A percentile compares a stretch with the other conserved stretches of the same genome.
Conservation (phyloP, 1,139 yeast species). For the Pichia sp. region DNA sequence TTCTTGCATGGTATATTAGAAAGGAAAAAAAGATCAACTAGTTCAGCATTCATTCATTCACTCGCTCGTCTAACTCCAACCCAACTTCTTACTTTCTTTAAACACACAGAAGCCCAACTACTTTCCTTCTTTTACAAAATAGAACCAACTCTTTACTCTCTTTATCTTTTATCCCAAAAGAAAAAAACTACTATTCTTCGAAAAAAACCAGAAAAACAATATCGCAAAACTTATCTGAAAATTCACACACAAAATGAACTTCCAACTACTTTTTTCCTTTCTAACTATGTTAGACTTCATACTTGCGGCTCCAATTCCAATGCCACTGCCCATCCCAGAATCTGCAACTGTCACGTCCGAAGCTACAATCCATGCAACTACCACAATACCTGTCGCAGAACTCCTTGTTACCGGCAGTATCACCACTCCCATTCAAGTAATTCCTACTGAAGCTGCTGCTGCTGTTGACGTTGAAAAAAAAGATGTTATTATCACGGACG, state of each 20-base stretch:
- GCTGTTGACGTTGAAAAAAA: constrained; percentile 34
- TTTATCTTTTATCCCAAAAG: neutral
- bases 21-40: neutral
- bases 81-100: constrained; percentile 4
- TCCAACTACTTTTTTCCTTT: constrained; percentile 10
- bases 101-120: constrained; percentile 7
- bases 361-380: constrained; percentile 45
- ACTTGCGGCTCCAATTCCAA: constrained; percentile 24
- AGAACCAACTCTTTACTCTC: constrained; percentile 10
- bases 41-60: constrained; percentile 1
- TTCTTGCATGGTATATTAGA: neutral
- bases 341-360: constrained; percentile 43
- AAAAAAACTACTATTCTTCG: neutral
- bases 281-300: constrained; percentile 11
- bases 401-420: constrained; percentile 58
- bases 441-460: neutral
- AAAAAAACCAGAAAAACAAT: no score
- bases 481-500: constrained; percentile 28
- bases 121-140: constrained; percentile 10
- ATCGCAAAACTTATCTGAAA: no score
- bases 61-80: neutral
- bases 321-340: constrained; percentile 25
- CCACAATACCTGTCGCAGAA: constrained; percentile 67
- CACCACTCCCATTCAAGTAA: constrained; percentile 52
- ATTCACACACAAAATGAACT: constrained; percentile 15